Base-by-base conservation (phyloP, 2,329 filamentous ascomycete species). In the Kalaharituber pfeilii region DNA sequence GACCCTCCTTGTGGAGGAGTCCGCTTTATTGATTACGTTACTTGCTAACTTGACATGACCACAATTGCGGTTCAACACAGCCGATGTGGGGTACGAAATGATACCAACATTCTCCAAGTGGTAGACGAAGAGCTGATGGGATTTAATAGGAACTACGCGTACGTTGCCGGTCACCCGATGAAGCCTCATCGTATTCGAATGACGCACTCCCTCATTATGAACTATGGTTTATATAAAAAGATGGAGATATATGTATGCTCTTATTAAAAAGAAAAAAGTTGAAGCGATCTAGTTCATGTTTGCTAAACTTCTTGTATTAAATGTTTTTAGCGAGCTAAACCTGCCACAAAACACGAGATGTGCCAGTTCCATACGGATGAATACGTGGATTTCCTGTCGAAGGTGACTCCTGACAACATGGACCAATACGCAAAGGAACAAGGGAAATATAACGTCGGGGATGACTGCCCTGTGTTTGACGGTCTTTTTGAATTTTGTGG, bases 291-390 rank as follows among this genome's bases (percentile, higher is more conserved):
- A 25, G 18, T 47, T 47, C 20, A 22, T 18, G 15, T 49, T 13
- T 20, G n/a, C 29, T 50, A 29, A 50, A 11, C 29, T 51, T 39
- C 15, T 54, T 39, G 20, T 11, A 24, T 22, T 28, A 15, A 49
- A 58, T n/a, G n/a, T n/a, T n/a, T n/a, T n/a, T n/a, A 75, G 72
- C 70, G 73, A 59, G 73, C 73, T 52, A 76, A 76, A 68, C 73
- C 73, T n/a, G 73, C 80, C 6, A 79, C 77, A 49, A 80, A 79
- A 63, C 79, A 78, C 66, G 80, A 83, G 65, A 82, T 83, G 79
- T 81, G 79, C 58, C 80, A 82, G 66, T 83, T 82, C 66, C 80
- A 83, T 67, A 82, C 80, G 7, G 80, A 82, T 67, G 80, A 83
- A 72, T 83, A 83, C 66, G 79, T 83, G 65, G 80, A 83, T 54